A percentile compares a stretch with the other conserved stretches of the same genome.
Evolutionary conservation across 371 early-diverging fungal species (phyloP).

Genomic region (Mortierella sp.): DNA sequence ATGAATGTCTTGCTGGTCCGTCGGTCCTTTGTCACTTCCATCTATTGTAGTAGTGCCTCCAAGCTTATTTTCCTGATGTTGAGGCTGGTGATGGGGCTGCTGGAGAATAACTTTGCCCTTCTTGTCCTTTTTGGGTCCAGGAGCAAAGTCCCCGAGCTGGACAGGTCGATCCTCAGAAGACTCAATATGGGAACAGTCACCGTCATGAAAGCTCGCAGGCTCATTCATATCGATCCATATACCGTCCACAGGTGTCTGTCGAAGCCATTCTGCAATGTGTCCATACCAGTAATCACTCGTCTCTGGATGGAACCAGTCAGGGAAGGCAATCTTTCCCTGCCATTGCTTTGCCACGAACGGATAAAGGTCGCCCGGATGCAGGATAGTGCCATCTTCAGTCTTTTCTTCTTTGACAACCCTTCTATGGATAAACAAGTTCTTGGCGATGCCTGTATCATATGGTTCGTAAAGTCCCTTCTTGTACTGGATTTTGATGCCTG

Average conservation of each 20-base stretch:
- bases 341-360: constrained; percentile 67
- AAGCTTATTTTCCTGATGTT: not conserved
- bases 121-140: constrained; percentile 1
- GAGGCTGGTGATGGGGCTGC: constrained; percentile 20
- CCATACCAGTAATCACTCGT: constrained; percentile 61
- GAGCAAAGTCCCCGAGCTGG: constrained; percentile 18
- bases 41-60: not conserved
- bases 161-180: constrained; percentile 29
- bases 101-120: not conserved
- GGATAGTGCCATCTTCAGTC: constrained; percentile 45
- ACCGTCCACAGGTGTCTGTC: constrained; percentile 62
- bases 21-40: not conserved
- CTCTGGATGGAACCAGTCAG: constrained; percentile 71
- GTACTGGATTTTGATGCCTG: constrained; percentile 57
- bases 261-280: constrained; percentile 55
- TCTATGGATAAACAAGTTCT: constrained; percentile 60
- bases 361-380: constrained; percentile 28
- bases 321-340: constrained; percentile 76
- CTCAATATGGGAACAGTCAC: constrained; percentile 32
- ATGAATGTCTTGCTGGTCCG: not conserved
- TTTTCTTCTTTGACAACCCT: constrained; percentile 13
- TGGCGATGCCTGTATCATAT: constrained; percentile 56
- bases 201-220: constrained; percentile 33
- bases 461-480: constrained; percentile 49
- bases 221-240: constrained; percentile 81